These are phyloP conservation scores for Cystofilobasidium bisporidii DNA, from an alignment of 768 basidiomycete genomes.

Conservation along the genomic window DNA sequence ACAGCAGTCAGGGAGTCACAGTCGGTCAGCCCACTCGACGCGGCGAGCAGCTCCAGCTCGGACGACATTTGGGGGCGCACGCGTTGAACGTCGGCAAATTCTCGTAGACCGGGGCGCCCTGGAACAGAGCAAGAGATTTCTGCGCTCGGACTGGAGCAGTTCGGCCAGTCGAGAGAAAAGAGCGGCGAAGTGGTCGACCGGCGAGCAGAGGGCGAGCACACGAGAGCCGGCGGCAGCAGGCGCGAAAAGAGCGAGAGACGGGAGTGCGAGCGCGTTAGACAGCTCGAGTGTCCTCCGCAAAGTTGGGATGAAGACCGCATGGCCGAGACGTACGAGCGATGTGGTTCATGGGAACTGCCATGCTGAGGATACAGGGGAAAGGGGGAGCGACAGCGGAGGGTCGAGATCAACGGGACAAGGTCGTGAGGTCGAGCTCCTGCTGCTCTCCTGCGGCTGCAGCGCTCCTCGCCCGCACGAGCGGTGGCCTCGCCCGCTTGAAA, in stretches of 20 bases:
- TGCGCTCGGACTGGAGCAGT: constrained; percentile 68
- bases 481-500: no score
- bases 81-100: constrained; percentile 50
- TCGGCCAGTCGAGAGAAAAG: not conserved
- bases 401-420: no score
- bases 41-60: not conserved
- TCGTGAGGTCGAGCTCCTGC: no score
- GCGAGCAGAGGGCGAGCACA: constrained; percentile 2
- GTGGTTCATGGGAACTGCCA: not conserved
- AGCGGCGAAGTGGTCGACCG: not conserved
- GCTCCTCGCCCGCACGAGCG: no score
- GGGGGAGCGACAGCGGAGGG: no score
- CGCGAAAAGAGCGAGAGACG: not conserved
- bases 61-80: constrained; percentile 30
- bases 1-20: not conserved
- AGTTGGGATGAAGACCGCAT: not conserved
- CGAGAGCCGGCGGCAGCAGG: not conserved
- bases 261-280: not conserved
- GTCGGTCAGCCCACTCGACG: not conserved
- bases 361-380: not conserved
- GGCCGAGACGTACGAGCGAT: not conserved
- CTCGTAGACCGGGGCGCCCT: constrained; percentile 66
- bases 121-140: constrained; percentile 79
- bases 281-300: not conserved
- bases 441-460: no score